phyloP scores from a whole-genome alignment of 106 monocot genomes.

The Xerophyta viscosa region DNA sequence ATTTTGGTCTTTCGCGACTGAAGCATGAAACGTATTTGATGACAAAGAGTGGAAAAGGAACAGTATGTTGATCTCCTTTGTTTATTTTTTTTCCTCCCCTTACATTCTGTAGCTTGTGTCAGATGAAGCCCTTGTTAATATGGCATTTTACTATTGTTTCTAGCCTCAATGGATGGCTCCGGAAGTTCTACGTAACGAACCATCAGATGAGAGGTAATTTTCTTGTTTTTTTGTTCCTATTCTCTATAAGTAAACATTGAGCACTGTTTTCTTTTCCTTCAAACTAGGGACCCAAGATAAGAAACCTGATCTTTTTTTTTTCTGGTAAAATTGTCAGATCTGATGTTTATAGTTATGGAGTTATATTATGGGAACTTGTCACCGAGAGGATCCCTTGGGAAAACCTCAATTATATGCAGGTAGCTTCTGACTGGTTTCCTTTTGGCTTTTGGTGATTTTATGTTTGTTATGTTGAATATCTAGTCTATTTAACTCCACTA shows the following conservation, averaged over 20 bases:
- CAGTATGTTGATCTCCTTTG: constrained; percentile 14
- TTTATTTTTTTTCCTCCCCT: no score
- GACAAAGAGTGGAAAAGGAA: constrained; percentile 31
- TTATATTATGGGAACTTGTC: constrained; percentile 96
- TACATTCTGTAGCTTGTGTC: neutral
- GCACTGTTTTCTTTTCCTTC: no score
- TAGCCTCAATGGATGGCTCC: constrained; percentile 99
- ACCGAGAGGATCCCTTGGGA: constrained; percentile 97
- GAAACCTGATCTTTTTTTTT: neutral
- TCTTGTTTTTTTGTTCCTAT: neutral
- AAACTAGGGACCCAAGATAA: neutral
- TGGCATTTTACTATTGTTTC: neutral
- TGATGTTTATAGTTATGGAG: constrained; percentile 97
- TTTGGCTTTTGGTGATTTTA: no score
- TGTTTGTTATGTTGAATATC: no score
- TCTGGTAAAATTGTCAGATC: constrained; percentile 47
- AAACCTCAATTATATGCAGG: constrained; percentile 94
- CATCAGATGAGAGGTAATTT: constrained; percentile 89
- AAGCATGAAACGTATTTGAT: constrained; percentile 26
- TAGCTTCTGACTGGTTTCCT: no score
- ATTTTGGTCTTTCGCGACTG: constrained; percentile 32
- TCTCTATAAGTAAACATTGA: neutral
- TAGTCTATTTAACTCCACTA: no score
- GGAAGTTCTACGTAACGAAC: constrained; percentile 95
- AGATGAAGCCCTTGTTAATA: neutral